phyloP scores from a whole-genome alignment of 345 rosid species.

The Syzygium aqueum region DNA sequence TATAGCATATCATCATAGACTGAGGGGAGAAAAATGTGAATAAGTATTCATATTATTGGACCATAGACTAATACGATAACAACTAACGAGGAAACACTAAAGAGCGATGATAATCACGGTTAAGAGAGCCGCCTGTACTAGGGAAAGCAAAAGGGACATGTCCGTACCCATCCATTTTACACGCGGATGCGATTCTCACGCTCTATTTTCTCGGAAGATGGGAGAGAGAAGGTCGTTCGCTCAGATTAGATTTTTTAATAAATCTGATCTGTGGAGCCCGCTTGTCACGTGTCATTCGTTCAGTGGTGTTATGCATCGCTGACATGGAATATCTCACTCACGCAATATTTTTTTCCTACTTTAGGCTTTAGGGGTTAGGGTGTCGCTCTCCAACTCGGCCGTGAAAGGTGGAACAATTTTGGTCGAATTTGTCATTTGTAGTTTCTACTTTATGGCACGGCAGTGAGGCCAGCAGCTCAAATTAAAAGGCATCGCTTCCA shows the following conservation, averaged over 20 bases:
- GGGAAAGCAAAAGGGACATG: not conserved
- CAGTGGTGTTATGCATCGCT: too few relatives aligned
- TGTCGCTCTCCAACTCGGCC: not conserved
- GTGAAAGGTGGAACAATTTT: not conserved
- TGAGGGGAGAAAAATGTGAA: too few relatives aligned
- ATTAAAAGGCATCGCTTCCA: not conserved
- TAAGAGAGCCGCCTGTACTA: not conserved
- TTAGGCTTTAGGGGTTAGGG: not conserved
- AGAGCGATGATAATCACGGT: not conserved
- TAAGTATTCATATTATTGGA: too few relatives aligned
- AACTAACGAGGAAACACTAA: not conserved
- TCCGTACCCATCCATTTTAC: not conserved
- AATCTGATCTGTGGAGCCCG: too few relatives aligned
- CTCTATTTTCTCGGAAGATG: too few relatives aligned
- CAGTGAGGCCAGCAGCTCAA: not conserved
- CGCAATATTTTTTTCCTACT: too few relatives aligned
- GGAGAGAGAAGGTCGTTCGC: too few relatives aligned
- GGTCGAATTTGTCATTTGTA: not conserved
- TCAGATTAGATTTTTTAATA: too few relatives aligned
- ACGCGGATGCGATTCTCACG: not conserved
- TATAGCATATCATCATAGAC: not conserved
- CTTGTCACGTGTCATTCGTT: too few relatives aligned
- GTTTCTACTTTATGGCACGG: not conserved
- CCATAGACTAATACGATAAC: not conserved
- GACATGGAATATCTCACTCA: too few relatives aligned